Base-by-base conservation (phyloP, 805 yeast genomes). In the Wickerhamiella parazyma region DNA sequence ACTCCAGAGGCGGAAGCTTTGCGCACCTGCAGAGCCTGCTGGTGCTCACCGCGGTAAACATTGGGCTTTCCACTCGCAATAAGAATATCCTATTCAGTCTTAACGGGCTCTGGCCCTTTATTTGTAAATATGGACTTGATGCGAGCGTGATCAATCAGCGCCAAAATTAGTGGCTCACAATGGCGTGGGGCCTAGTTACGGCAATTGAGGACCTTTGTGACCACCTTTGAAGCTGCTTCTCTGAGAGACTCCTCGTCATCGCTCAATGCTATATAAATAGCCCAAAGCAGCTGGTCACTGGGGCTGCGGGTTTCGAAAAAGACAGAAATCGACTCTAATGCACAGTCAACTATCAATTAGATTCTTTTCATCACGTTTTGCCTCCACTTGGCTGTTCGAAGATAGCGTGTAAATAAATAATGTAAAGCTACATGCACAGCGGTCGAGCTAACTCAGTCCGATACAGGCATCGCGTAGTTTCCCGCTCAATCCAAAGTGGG, bases 161-260 rank as follows among this genome's bases (percentile, higher is more conserved):
- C 43, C 35, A 36, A 49, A 39, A 43, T 20, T 1, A 11, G 35
- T 3, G 25, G 36, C 21, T 47, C 53, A 36, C 50, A 48, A 16
- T 28, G 46, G 6, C 47, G 45, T 1, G 53, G 46, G 3, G 48
- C 51, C 22, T 21, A 33, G 12, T 39, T 34, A 0, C 6, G n/a
- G 6, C 38, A 24, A n/a, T 20, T 50, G 19, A 70, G 55, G 16
- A 64, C 46, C 3, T 46, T 29, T 2, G 67, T 55, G 14, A 76
- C 55, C 44, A 64, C 65, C 1, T 50, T 37, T 0, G 82, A 65
- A 0, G 82, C 71, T 2, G 51, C 14, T 1, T 60, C 58, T 45
- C 93, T 64, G 5, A 81, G 60, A 11, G 69, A 75, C 10, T 67
- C 73, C 51, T 80, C 89, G 52, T 83, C 94, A 57, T 84, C 94